Percentiles rank a stretch among this genome's conserved stretches.
phyloP scores from a whole-genome alignment of 2,329 filamentous ascomycete genomes.

The Sporothrix curviconia region DNA sequence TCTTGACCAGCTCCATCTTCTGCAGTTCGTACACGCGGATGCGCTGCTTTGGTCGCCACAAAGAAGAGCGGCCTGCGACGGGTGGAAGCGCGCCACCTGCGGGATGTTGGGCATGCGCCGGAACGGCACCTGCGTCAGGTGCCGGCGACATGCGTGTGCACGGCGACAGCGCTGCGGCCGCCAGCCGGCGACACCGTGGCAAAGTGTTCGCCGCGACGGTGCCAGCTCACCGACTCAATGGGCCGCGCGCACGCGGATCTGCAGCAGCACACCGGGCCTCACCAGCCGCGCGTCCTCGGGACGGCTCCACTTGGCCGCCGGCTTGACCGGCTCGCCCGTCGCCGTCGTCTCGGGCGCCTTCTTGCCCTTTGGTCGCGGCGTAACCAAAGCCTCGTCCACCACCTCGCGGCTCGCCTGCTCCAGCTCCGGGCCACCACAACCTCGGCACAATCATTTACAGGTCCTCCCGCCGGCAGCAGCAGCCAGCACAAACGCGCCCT shows the following conservation, averaged over 20 bases:
- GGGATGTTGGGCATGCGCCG: constrained; percentile 65
- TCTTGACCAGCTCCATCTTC: constrained; percentile 84
- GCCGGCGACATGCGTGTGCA: constrained; percentile 93
- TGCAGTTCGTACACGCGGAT: constrained; percentile 93
- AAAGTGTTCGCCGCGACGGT: constrained; percentile 89
- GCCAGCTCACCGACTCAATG: constrained; percentile 88
- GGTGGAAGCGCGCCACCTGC: constrained; percentile 91
- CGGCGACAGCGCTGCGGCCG: constrained; percentile 73
- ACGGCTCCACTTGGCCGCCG: constrained; percentile 75
- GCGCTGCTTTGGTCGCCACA: constrained; percentile 85
- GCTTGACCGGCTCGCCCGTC: constrained; percentile 71
- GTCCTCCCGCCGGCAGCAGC: constrained; percentile 78
- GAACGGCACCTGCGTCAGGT: constrained; percentile 92
- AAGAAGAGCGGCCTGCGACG: constrained; percentile 88
- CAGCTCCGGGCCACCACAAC: constrained; percentile 60
- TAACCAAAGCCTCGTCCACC: constrained; percentile 91
- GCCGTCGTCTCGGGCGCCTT: constrained; percentile 44
- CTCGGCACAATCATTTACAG: constrained; percentile 76
- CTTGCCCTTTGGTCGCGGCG: constrained; percentile 62
- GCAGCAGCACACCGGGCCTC: constrained; percentile 70
- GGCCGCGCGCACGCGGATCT: constrained; percentile 71
- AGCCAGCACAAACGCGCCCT: constrained; percentile 72
- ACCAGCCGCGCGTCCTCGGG: constrained; percentile 67
- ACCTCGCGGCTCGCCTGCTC: constrained; percentile 69
- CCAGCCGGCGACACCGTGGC: constrained; percentile 80